Evolutionary conservation across 495 filamentous ascomycete genomes (phyloP).

Genomic region (Aspergillus indologenus): DNA sequence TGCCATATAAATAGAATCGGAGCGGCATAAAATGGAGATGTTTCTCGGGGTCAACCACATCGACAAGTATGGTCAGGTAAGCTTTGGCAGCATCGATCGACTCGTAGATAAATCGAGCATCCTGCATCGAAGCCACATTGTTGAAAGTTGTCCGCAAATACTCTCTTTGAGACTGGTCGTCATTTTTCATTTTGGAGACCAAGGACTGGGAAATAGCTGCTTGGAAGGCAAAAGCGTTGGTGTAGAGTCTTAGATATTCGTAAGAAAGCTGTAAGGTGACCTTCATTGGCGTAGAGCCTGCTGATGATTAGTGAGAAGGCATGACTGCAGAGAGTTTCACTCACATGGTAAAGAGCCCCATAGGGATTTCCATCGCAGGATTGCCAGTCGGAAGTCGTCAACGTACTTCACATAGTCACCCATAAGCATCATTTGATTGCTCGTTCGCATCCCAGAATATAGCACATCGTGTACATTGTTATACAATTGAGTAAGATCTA

Average conservation of each 20-base stretch:
- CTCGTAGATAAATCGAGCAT: constrained; percentile 62
- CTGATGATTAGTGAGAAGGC: constrained; percentile 15
- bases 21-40: constrained; percentile 59
- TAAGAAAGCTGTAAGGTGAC: constrained; percentile 58
- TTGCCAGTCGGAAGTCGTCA: constrained; percentile 61
- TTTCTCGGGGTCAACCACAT: constrained; percentile 51
- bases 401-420: constrained; percentile 66
- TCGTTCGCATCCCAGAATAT: constrained; percentile 61
- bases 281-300: constrained; percentile 55
- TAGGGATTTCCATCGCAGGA: constrained; percentile 59
- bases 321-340: constrained; percentile 12
- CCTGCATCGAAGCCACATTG: constrained; percentile 55
- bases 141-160: constrained; percentile 45
- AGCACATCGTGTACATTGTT: constrained; percentile 65
- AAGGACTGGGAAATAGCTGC: constrained; percentile 60
- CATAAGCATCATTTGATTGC: constrained; percentile 62
- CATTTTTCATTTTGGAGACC: constrained; percentile 38
- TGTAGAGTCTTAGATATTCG: constrained; percentile 63
- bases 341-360: constrained; percentile 59
- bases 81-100: constrained; percentile 61
- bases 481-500: constrained; percentile 65
- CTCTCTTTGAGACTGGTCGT: constrained; percentile 38
- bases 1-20: constrained; percentile 56
- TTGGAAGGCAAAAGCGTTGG: constrained; percentile 66
- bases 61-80: constrained; percentile 54